Percentiles rank a stretch among this genome's conserved stretches.
Evolutionary conservation across 192 early-diverging fungal species (phyloP).

Genomic region (Backusella australiensis): DNA sequence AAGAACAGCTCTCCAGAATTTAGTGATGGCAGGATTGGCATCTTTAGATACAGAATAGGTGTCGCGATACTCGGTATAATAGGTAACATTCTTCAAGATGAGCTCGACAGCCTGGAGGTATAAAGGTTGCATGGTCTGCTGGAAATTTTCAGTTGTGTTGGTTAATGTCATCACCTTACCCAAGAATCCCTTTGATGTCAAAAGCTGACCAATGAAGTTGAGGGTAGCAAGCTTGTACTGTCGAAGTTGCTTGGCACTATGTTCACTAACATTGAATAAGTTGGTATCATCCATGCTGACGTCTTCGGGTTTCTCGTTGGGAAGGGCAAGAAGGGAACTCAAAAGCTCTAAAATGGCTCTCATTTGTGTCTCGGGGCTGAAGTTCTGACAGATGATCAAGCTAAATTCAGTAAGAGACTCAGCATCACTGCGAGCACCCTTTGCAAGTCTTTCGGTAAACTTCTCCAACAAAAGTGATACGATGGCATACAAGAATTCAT

Average conservation of each 20-base stretch:
- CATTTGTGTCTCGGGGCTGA: conserved; percentile 66
- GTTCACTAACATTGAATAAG: conserved; percentile 38
- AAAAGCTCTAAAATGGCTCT: conserved; percentile 59
- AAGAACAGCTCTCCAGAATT: conserved; percentile 48
- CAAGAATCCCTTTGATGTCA: conserved; percentile 52
- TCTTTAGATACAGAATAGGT: conserved; percentile 29
- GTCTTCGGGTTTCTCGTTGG: conserved; percentile 48
- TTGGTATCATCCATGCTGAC: not conserved
- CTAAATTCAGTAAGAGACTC: conserved; percentile 75
- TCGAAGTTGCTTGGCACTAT: conserved; percentile 56
- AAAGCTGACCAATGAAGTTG: conserved; percentile 50
- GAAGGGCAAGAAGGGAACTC: conserved; percentile 48
- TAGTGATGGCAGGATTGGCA: conserved; percentile 36
- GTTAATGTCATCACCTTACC: conserved; percentile 42
- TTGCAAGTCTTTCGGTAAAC: conserved; percentile 51
- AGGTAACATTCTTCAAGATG: conserved; percentile 54
- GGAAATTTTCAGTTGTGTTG: conserved; percentile 30
- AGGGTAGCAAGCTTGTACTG: conserved; percentile 63
- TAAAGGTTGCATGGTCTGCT: conserved; percentile 43
- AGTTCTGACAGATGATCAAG: conserved; percentile 66
- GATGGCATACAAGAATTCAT: conserved; percentile 71
- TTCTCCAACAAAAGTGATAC: conserved; percentile 73
- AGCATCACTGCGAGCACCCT: conserved; percentile 53
- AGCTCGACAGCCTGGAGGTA: conserved; percentile 53
- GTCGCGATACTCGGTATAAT: conserved; percentile 46